phyloP scores from a whole-genome alignment of 768 basidiomycete genomes.

The Leccinum aurantiacum region DNA sequence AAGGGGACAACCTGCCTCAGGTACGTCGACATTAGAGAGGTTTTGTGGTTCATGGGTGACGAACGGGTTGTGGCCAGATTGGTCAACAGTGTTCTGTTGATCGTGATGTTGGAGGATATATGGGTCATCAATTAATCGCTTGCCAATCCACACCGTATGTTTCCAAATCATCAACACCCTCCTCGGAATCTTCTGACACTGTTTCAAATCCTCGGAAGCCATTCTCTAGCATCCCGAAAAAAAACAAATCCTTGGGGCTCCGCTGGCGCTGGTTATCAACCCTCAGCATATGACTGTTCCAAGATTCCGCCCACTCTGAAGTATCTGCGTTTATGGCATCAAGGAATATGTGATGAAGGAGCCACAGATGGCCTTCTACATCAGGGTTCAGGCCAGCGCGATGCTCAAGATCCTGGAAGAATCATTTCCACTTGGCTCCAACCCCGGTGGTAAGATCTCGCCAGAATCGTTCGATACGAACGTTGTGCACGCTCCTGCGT shows the following conservation, averaged over 20 bases:
- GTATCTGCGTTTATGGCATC: not conserved
- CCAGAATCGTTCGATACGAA: not conserved
- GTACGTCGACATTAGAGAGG: not conserved
- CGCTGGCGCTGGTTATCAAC: not conserved
- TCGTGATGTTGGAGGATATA: not conserved
- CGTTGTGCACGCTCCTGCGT: not conserved
- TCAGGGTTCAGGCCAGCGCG: not conserved
- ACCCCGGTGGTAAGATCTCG: not conserved
- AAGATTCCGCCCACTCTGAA: not conserved
- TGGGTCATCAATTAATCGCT: not conserved
- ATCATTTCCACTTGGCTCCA: not conserved
- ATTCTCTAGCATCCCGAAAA: not conserved
- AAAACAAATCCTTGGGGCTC: not conserved
- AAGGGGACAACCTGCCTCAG: not conserved
- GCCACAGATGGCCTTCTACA: not conserved
- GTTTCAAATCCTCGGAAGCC: not conserved
- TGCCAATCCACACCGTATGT: not conserved
- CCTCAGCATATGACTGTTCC: not conserved
- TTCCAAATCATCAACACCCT: not conserved
- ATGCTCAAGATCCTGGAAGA: not conserved
- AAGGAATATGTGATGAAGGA: not conserved
- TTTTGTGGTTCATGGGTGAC: not conserved
- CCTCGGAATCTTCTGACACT: not conserved
- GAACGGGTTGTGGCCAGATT: not conserved
- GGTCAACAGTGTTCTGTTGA: not conserved